These are phyloP conservation scores for Neonectria punicea DNA, from an alignment of 2,329 filamentous ascomycete genomes.

Conservation along the genomic window DNA sequence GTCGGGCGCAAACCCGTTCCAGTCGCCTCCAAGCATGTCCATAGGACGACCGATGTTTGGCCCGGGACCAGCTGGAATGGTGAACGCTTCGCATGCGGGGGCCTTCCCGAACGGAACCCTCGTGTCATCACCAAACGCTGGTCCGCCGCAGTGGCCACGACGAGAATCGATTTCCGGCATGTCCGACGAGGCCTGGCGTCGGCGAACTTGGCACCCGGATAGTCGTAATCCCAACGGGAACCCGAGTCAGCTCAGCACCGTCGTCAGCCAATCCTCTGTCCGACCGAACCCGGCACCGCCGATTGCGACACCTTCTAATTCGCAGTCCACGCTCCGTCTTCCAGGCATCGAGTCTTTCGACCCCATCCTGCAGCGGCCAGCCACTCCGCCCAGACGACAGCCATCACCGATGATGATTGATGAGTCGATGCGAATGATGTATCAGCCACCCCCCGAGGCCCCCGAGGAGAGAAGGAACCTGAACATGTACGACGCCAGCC, in stretches of 20 bases:
- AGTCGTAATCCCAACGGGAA: conserved; percentile 72
- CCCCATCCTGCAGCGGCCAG: conserved; percentile 71
- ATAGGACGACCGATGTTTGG: conserved; percentile 66
- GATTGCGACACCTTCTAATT: conserved; percentile 57
- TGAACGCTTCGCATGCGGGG: conserved; percentile 63
- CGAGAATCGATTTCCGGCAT: conserved; percentile 72
- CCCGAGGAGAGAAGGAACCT: conserved; percentile 61
- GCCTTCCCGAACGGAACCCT: conserved; percentile 70
- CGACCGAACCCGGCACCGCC: conserved; percentile 65
- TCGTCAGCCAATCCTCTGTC: conserved; percentile 74
- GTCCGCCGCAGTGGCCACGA: conserved; percentile 70
- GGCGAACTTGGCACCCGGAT: conserved; percentile 92
- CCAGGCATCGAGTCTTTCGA: conserved; percentile 95
- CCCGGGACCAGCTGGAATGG: conserved; percentile 56
- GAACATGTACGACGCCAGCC: conserved; percentile 71
- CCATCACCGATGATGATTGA: conserved; percentile 85
- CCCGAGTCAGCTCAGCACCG: conserved; percentile 78
- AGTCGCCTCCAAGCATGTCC: conserved; percentile 67
- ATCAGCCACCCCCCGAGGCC: conserved; percentile 43
- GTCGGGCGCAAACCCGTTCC: conserved; percentile 78
- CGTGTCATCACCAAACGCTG: conserved; percentile 72
- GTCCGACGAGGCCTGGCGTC: conserved; percentile 80
- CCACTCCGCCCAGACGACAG: conserved; percentile 71
- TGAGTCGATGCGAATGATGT: conserved; percentile 51
- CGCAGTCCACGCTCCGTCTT: conserved; percentile 72